Base-by-base conservation (phyloP, 1,284 basidiomycete species). In the Trichosporon sp. region DNA sequence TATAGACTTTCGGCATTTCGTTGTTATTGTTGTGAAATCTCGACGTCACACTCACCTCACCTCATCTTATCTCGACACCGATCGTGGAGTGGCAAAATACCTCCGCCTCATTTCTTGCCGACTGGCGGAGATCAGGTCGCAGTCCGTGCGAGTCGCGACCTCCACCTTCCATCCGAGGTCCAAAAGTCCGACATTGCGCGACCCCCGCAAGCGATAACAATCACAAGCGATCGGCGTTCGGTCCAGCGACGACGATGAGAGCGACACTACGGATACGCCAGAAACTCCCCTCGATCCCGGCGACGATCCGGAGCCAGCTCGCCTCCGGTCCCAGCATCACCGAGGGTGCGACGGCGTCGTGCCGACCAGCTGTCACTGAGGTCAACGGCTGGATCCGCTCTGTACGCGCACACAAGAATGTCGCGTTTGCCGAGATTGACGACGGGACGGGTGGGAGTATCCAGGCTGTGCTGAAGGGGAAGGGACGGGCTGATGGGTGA, bases 331-430 rank as follows among this genome's bases (percentile, higher is more conserved):
- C 49, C 4, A 54, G 49, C 49, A 10, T 31, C 4, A n/a, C 10
- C 49, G 49, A 54, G 25, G 49, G 49, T 16, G 27, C 49, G 27
- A 54, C 49, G 27, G 49, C 49, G 4, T 16, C 25, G 14, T 54
- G 49, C 27, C 49, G 49, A 1, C 27, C 49, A 5, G 14, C 49
- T 27, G 10, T 13, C 14, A 54, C 49, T 3, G 49, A 54, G 9
- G 69, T 83, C 10, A 73, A 87, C 65, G 92, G 91, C 56, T 95
- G 92, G 91, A 83, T 96, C 60, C 89, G 88, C 73, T 90, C 89
- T 0, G 84, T 95, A 52, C 85, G 93, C 44, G 85, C 86, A 33
- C 92, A 95, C 80, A 95, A 95, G 83, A 88, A 88, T 62, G 83
- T 94, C 31, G 84, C 90, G 0, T 96, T 96, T 73, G 88, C 88